Base-by-base conservation (phyloP, 202 grass and related monocot genomes). In the Elaeis oleifera region DNA sequence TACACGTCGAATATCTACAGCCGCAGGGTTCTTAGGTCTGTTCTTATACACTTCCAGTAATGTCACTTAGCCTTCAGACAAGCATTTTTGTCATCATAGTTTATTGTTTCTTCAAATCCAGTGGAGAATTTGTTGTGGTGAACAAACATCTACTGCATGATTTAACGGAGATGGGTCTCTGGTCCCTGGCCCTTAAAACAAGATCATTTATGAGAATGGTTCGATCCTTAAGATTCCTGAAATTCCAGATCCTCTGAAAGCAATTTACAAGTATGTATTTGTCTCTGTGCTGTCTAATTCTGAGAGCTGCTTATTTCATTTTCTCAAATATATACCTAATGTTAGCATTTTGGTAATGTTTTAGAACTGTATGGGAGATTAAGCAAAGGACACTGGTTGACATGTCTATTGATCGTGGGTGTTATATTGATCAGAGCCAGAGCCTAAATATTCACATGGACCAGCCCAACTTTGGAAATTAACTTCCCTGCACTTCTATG, bases 61-160 rank as follows among this genome's bases (percentile, higher is more conserved):
- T 56, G 8, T n/a, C 17, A 44, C 18, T 14, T 24, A 26, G 23
- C 44, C 19, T 20, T 6, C 17, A 27, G 9, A 6, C 50, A 23
- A 18, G 17, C 4, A 53, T 49, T 61, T 1, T 63, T 63, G 15
- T 74, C 6, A 56, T 55, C 32, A 50, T 6, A 21, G 16, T 24
- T 79, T 90, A 20, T 83, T 79, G 21, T 71, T 63, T 11, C 67
- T 32, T 29, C 6, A 22, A 73, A 29, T 77, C 13, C 73, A 96
- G 92, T 52, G 92, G 92, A 3, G 92, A 97, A 68, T 97, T 97
- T 73, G 87, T 97, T 6, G 92, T 97, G 19, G 92, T 97, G 53
- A 97, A 97, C 79, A 97, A 97, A 49, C 92, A 97, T 76, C 87
- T 97, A 58, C 89, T 97, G 51, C 92, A 97, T 79, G 92, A 97